These are phyloP conservation scores for Teunomyces barrocoloradensis DNA, from an alignment of 805 yeast genomes.

Conservation along the genomic window DNA sequence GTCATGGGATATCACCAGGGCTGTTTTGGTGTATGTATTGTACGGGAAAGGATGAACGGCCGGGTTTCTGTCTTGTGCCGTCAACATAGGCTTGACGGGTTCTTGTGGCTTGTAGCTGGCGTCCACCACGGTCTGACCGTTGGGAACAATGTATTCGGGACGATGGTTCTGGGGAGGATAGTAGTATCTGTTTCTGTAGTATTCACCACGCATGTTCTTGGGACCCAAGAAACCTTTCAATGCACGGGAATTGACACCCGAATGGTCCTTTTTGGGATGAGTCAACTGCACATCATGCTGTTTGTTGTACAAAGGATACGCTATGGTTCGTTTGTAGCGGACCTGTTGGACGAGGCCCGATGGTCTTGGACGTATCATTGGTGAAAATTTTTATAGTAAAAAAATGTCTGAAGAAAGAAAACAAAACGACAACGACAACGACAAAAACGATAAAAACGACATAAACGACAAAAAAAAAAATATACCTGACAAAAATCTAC, in stretches of 20 bases:
- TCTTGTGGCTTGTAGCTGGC: constrained; percentile 22
- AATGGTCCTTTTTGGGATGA: constrained; percentile 38
- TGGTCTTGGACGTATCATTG: constrained; percentile 2
- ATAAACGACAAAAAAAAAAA: neutral
- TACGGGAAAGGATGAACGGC: constrained; percentile 78
- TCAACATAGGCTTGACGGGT: constrained; percentile 12
- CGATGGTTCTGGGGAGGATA: constrained; percentile 63
- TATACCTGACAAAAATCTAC: neutral
- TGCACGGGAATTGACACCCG: constrained; percentile 57
- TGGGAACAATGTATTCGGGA: constrained; percentile 71
- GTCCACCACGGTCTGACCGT: constrained; percentile 36
- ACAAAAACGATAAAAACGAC: neutral
- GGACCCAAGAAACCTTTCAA: constrained; percentile 81
- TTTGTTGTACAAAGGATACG: constrained; percentile 35
- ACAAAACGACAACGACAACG: neutral
- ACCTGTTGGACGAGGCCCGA: constrained; percentile 8
- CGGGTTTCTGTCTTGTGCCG: constrained; percentile 17
- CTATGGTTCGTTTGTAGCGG: constrained; percentile 28
- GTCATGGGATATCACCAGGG: constrained; percentile 53
- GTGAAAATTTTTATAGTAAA: constrained; percentile 1
- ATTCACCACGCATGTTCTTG: constrained; percentile 78
- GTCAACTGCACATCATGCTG: constrained; percentile 26
- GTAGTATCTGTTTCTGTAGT: constrained; percentile 70
- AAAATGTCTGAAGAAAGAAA: neutral
- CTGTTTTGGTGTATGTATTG: constrained; percentile 69